Base-by-base conservation (phyloP, 768 basidiomycete genomes). In the Roridomyces roridus region DNA sequence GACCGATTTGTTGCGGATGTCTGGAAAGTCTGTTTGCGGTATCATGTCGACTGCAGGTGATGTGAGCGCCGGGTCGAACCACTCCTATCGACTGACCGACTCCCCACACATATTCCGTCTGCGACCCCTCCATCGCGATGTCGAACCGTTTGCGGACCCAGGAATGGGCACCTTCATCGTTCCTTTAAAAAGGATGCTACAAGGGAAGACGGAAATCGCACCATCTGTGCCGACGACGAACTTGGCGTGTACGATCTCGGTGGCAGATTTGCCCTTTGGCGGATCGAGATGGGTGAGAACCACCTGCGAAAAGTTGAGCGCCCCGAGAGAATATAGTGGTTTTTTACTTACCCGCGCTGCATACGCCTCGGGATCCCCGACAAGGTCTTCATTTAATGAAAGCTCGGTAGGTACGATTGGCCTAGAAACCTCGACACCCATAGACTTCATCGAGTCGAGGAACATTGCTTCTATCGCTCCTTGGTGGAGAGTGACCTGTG, bases 191-290 rank as follows among this genome's bases (percentile, higher is more conserved):
- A 56, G 20, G n/a, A 28, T 36, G 25, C 0, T 5, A 25, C 3
- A 23, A 2, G 37, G 3, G 21, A n/a, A 53, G 20, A 17, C 23
- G 20, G 18, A 23, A 20, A 2, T 56, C 75, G 42, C 65, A 83
- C 89, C 91, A 67, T 94, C 92, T 20, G 85, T 80, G 2, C 92
- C 92, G 26, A 94, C 74, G 2, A 92, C 85, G 65, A 85, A 94
- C 69, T 87, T 91, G 0, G 90, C 88, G 53, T 76, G 73, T 2
- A 92, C 85, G 8, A 82, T 72, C 66, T 91, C 89, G 4, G 73
- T 78, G 26, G 75, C 67, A 36, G 73, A 55, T 41, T 73, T 53
- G 23, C 66, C 67, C 14, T 77, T 74, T 15, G 63, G 59, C 10
- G 66, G 64, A 9, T 75, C 74, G 2, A 81, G 46, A 49, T 78